Evolutionary conservation across 1,139 yeast species (phyloP).

Genomic region (Taphrina populina): DNA sequence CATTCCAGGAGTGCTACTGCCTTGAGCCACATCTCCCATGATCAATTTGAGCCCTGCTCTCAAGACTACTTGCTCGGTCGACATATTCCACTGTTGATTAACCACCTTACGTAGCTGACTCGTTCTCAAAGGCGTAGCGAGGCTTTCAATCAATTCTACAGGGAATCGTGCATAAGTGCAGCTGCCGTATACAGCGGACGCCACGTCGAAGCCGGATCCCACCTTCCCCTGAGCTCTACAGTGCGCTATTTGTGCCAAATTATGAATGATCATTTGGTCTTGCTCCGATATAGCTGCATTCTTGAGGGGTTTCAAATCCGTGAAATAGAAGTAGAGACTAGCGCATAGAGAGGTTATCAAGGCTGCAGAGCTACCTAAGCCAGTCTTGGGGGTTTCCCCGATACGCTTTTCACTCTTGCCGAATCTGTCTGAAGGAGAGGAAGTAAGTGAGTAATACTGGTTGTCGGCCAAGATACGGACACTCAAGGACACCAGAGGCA

Average conservation of each 20-base stretch:
- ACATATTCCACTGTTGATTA: conserved; percentile 56
- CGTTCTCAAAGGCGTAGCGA: conserved; percentile 28
- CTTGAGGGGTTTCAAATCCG: conserved; percentile 45
- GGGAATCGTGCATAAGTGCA: conserved; percentile 72
- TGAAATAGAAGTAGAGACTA: conserved; percentile 56
- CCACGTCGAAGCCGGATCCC: conserved; percentile 96
- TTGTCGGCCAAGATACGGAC: conserved; percentile 79
- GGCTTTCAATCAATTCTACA: conserved; percentile 39
- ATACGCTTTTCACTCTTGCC: conserved; percentile 62
- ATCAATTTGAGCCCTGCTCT: conserved; percentile 68
- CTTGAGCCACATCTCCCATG: conserved; percentile 92
- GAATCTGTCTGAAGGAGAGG: conserved; percentile 48
- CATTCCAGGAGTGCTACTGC: conserved; percentile 89
- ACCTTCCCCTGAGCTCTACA: conserved; percentile 91
- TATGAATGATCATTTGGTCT: conserved; percentile 55
- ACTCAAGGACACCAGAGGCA: conserved; percentile 44
- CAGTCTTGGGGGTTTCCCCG: conserved; percentile 81
- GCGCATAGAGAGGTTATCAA: conserved; percentile 78
- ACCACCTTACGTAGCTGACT: conserved; percentile 27
- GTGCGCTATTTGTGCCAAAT: conserved; percentile 83
- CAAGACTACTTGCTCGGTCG: conserved; percentile 55
- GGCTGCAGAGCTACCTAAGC: conserved; percentile 95
- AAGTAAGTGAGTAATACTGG: conserved; percentile 68
- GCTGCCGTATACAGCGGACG: conserved; percentile 90
- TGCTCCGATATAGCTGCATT: conserved; percentile 39